A percentile compares a stretch with the other conserved stretches of the same genome.
These are phyloP conservation scores for Selaginella tamariscina DNA, from an alignment of 75 land plant species.

Conservation along the genomic window DNA sequence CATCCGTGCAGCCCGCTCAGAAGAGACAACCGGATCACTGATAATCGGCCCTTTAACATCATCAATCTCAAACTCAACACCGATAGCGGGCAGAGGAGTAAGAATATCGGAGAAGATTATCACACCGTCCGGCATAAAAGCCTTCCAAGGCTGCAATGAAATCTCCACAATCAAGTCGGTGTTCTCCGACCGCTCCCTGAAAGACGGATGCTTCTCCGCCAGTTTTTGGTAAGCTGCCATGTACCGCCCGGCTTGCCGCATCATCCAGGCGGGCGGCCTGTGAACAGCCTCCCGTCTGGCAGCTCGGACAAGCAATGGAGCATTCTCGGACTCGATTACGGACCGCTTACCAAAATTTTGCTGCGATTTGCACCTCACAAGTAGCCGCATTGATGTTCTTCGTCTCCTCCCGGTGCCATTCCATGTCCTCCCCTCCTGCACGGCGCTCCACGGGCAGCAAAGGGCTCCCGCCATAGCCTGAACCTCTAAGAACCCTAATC, in stretches of 20 bases:
- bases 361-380: background rate
- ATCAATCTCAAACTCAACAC: slow-evolving; percentile 88
- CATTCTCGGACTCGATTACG: background rate
- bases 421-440: too few relatives aligned
- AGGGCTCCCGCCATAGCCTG: background rate
- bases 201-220: slow-evolving; percentile 88
- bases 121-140: slow-evolving; percentile 93
- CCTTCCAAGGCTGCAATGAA: slow-evolving; percentile 97
- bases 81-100: slow-evolving; percentile 93
- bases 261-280: slow-evolving; percentile 99
- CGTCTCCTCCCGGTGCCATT: too few relatives aligned
- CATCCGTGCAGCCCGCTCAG: slow-evolving; percentile 51
- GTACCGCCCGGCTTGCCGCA: slow-evolving; percentile 99
- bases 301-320: slow-evolving; percentile 73
- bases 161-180: slow-evolving; percentile 96
- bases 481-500: background rate
- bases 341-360: background rate
- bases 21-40: slow-evolving; percentile 51
- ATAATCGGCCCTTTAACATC: slow-evolving; percentile 84
- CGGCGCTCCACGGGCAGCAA: too few relatives aligned
- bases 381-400: background rate
- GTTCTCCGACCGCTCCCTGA: slow-evolving; percentile 88
- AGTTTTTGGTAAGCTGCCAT: slow-evolving; percentile 93
- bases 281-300: slow-evolving; percentile 56
- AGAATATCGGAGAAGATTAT: slow-evolving; percentile 97